Percentiles rank a stretch among this genome's conserved stretches.
These are phyloP conservation scores for Elongisporangium anandrum DNA, from an alignment of 352 stramenopile genomes.

Conservation along the genomic window DNA sequence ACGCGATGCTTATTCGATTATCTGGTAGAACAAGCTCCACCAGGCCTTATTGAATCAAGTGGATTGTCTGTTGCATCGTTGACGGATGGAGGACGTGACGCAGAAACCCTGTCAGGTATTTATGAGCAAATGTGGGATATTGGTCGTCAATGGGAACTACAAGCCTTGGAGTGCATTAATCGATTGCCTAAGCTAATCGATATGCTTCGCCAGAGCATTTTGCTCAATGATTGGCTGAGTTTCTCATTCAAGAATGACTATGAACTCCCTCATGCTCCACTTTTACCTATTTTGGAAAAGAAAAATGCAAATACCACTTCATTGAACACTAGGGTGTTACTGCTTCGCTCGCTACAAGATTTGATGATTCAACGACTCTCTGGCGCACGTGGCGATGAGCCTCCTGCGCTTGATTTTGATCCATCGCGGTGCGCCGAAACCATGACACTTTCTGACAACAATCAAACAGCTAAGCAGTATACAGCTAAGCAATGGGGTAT, in stretches of 20 bases:
- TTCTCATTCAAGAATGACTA: conserved; percentile 65
- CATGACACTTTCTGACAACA: conserved; percentile 82
- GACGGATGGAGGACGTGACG: background rate
- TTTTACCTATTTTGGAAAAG: conserved; percentile 62
- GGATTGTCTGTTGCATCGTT: conserved; percentile 17
- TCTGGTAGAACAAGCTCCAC: conserved; percentile 45
- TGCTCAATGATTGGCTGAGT: conserved; percentile 42
- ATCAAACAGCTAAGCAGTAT: conserved; percentile 85
- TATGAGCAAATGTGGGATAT: conserved; percentile 76
- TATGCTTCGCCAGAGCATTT: conserved; percentile 62
- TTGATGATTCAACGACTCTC: conserved; percentile 80
- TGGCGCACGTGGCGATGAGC: conserved; percentile 65
- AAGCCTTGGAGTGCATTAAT: conserved; percentile 71
- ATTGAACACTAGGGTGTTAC: conserved; percentile 47
- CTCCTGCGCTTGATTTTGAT: conserved; percentile 84
- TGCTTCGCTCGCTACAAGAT: conserved; percentile 82
- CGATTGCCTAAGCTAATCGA: conserved; percentile 51
- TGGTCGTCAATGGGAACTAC: conserved; percentile 45
- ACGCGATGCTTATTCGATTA: conserved; percentile 69
- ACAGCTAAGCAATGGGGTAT: conserved; percentile 90
- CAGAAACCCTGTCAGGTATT: background rate
- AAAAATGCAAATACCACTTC: conserved; percentile 8
- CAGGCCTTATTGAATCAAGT: conserved; percentile 50
- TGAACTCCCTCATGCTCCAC: conserved; percentile 55
- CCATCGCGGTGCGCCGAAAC: conserved; percentile 82